These are phyloP conservation scores for Geranomyces variabilis DNA, from an alignment of 192 early-diverging fungal genomes.

Conservation along the genomic window DNA sequence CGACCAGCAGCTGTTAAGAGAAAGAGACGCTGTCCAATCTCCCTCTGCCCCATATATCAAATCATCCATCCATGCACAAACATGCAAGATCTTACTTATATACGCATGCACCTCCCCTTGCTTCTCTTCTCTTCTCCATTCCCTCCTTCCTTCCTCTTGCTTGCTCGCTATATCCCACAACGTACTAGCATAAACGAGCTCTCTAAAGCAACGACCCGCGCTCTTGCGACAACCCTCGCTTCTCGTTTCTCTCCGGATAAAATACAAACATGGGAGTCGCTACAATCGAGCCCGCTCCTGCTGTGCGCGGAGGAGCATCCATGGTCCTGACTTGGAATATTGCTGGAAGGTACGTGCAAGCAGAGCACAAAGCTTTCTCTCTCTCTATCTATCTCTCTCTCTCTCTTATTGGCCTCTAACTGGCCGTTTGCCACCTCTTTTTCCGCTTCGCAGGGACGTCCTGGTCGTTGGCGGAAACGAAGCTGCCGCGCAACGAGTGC, in stretches of 20 bases:
- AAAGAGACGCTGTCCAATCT: not conserved
- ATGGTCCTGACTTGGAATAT: constrained; percentile 77
- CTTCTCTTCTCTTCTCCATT: too few species aligned
- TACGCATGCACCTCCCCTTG: too few species aligned
- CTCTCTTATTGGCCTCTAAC: not conserved
- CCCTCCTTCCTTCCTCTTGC: too few species aligned
- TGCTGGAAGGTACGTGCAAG: constrained; percentile 33
- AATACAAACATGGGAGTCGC: not conserved
- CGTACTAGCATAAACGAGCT: too few species aligned
- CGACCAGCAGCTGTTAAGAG: not conserved
- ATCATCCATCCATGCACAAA: not conserved
- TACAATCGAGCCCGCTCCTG: constrained; percentile 5
- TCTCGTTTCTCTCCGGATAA: too few species aligned
- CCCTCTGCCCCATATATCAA: not conserved
- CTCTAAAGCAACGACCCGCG: too few species aligned
- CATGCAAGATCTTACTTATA: not conserved
- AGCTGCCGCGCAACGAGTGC: constrained; percentile 78
- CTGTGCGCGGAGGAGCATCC: constrained; percentile 59
- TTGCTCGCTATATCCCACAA: too few species aligned
- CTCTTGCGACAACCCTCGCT: too few species aligned
- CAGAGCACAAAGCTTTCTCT: too few species aligned
- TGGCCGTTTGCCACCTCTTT: not conserved
- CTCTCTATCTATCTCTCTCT: not conserved
- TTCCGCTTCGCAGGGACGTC: constrained; percentile 39
- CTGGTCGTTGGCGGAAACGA: constrained; percentile 86